These are phyloP conservation scores for Letharia lupina DNA, from an alignment of 495 filamentous ascomycete genomes.

Conservation along the genomic window DNA sequence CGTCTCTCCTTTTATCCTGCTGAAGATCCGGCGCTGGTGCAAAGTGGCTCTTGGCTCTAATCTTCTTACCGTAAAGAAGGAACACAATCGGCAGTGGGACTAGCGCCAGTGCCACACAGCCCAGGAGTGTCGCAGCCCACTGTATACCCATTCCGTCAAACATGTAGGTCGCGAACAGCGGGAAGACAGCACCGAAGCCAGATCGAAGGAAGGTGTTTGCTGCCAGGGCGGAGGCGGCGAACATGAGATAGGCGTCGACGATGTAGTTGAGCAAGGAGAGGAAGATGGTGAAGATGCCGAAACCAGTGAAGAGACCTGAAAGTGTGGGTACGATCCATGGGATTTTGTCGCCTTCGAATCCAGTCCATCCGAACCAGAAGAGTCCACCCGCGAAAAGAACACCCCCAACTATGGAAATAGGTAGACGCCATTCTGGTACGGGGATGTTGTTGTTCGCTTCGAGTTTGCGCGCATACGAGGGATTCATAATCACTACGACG, in stretches of 20 bases:
- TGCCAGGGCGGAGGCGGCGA: conserved; percentile 54
- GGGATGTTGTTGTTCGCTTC: conserved; percentile 42
- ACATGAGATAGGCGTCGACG: conserved; percentile 54
- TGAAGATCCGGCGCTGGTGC: conserved; percentile 22
- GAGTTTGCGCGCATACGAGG: conserved; percentile 44
- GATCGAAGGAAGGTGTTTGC: conserved; percentile 62
- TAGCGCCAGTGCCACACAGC: conserved; percentile 34
- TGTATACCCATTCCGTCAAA: conserved; percentile 34
- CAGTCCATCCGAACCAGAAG: conserved; percentile 61
- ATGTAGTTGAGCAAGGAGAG: conserved; percentile 56
- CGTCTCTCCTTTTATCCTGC: conserved; percentile 1
- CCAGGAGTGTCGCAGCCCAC: conserved; percentile 32
- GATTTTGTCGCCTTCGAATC: conserved; percentile 28
- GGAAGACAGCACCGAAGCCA: conserved; percentile 53
- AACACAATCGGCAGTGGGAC: conserved; percentile 25
- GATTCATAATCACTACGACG: conserved; percentile 39
- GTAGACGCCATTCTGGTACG: conserved; percentile 51
- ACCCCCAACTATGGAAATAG: conserved; percentile 50
- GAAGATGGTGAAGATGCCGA: conserved; percentile 50
- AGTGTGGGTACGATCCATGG: conserved; percentile 44
- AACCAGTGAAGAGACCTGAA: conserved; percentile 42
- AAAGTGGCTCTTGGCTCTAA: conserved; percentile 33
- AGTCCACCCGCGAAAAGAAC: conserved; percentile 49
- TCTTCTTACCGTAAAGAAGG: conserved; percentile 30
- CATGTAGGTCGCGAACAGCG: conserved; percentile 22